Base-by-base conservation (phyloP, 2,329 filamentous ascomycete species). In the Fusarium verrucosum region DNA sequence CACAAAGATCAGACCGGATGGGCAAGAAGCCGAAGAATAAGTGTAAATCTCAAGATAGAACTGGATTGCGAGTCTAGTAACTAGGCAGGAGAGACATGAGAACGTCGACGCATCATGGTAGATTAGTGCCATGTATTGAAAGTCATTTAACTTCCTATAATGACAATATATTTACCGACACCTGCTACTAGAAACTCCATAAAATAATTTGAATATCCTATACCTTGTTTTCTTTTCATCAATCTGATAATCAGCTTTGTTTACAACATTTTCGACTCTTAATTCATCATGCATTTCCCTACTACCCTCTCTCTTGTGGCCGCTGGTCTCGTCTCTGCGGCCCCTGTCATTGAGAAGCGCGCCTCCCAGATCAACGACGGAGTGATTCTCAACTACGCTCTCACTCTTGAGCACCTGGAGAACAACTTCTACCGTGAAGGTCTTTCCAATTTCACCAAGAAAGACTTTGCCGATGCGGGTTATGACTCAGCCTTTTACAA, bases 341-440 rank as follows among this genome's bases (percentile, higher is more conserved):
- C 64, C 5, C 64, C 64, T 7, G 32, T 51, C 2, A 28, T 67
- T 0, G 26, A 58, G 49, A 69, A 68, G 56, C 58, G 67, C 6
- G 67, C 58, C 5, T 36, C 49, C 4, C 13, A 22, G 5, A 16
- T 69, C 41, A 66, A 69, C 44, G 68, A 70, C 13, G 55, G 55
- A 41, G 70, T 73, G 46, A 81, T 82, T 47, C 75, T 82, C 50
- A 80, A 81, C 74, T 83, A 82, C 47, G 81, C 81, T 19, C 72
- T 83, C 20, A 79, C 80, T 3, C 80, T 86, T 7, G 84, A 87
- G 74, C 80, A 84, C 51, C 81, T 86, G 26, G 88, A 91, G 76
- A 78, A 85, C 60, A 80, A 79, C 52, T 90, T 90, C 77, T 91
- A 91, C 76, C 76, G 79, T 33, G 72, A 88, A 44, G 87, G 83